phyloP scores from a whole-genome alignment of 2,329 filamentous ascomycete genomes.

The Fusarium sterilihyphosum region DNA sequence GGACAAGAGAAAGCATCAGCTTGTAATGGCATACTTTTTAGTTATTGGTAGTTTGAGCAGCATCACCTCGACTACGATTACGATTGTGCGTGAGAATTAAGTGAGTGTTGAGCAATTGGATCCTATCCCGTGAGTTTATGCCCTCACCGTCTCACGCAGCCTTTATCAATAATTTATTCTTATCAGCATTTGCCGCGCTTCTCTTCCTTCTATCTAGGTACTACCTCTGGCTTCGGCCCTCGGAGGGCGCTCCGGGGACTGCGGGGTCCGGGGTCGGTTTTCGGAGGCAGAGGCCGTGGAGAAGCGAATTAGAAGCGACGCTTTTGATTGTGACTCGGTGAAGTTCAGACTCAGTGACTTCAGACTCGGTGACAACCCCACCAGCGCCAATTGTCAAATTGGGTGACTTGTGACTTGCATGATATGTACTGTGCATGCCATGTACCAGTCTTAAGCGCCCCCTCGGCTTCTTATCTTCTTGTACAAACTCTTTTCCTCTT shows the following conservation, averaged over 20 bases:
- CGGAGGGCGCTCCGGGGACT: conserved; percentile 34
- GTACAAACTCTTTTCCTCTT: conserved; percentile 4
- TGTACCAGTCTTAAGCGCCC: conserved; percentile 16
- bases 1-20: conserved; percentile 41
- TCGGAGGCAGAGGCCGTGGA: conserved; percentile 33
- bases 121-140: background rate
- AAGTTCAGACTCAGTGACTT: conserved; percentile 8
- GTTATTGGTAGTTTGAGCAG: conserved; percentile 35
- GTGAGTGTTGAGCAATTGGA: conserved; percentile 5
- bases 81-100: conserved; percentile 33
- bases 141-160: too few relatives aligned
- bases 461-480: conserved; percentile 19
- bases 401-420: conserved; percentile 26
- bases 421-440: conserved; percentile 10
- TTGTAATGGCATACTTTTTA: conserved; percentile 47
- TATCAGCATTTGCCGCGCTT: conserved; percentile 11
- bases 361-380: conserved; percentile 30
- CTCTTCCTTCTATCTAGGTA: background rate
- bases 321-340: conserved; percentile 6
- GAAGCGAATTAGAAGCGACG: background rate
- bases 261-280: conserved; percentile 33
- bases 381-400: conserved; percentile 18
- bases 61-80: conserved; percentile 30
- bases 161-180: background rate
- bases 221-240: conserved; percentile 6